phyloP scores from a whole-genome alignment of 179 eudicot genomes.

The Actinidia arguta region DNA sequence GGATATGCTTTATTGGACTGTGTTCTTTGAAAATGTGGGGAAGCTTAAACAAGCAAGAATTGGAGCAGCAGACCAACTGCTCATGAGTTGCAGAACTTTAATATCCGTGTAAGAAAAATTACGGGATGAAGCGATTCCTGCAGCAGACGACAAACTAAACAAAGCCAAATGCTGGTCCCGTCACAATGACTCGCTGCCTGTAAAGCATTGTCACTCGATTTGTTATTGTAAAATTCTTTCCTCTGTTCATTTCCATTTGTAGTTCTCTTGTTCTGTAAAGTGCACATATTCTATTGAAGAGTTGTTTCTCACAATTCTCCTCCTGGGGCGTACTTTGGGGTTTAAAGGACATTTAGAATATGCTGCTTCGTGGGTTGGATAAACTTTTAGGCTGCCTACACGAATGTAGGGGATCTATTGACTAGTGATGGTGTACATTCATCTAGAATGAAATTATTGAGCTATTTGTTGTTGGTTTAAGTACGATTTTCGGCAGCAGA shows the following conservation, averaged over 20 bases:
- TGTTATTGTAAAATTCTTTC: slow-evolving; percentile 44
- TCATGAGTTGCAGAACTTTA: not conserved
- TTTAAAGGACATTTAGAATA: not conserved
- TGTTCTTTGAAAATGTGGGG: not conserved
- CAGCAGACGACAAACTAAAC: not conserved
- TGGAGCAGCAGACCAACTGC: not conserved
- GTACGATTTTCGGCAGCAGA: not conserved
- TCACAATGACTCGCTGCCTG: slow-evolving; percentile 22
- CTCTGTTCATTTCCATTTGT: not conserved
- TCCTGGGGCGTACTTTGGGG: not conserved
- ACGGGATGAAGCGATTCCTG: slow-evolving; percentile 13
- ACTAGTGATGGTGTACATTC: not conserved
- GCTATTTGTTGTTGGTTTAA: not conserved
- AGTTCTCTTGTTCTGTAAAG: slow-evolving; percentile 19
- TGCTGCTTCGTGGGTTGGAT: not conserved
- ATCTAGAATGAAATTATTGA: slow-evolving; percentile 15
- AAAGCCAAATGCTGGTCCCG: slow-evolving; percentile 1
- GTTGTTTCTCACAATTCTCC: not conserved
- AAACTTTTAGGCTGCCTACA: not conserved
- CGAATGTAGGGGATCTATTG: slow-evolving; percentile 8
- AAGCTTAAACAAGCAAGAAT: not conserved
- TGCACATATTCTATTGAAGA: slow-evolving; percentile 26
- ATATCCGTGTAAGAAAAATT: not conserved
- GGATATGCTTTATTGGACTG: not conserved
- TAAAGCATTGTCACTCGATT: slow-evolving; percentile 35